Base-by-base conservation (phyloP, 1,284 basidiomycete genomes). In the Trichosporon sp. region DNA sequence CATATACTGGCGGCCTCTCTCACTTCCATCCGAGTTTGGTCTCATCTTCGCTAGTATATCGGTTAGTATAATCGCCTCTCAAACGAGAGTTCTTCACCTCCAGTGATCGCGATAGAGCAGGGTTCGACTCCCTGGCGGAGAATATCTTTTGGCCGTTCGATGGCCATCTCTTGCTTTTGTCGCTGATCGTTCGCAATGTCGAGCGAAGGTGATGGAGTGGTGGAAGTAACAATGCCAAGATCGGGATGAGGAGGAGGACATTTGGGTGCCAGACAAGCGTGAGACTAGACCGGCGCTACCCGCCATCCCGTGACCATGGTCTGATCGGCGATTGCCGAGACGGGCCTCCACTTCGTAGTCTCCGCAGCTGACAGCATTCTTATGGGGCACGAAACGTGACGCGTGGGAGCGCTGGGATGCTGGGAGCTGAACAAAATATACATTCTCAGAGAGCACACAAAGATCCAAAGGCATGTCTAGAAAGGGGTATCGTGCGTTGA, bases 11-110 rank as follows among this genome's bases (percentile, higher is more conserved):
- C 26, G 26, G 26, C 26, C 26, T 26, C 26, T 26, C 26, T 26
- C 26, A 26, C 26, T 26, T 26, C 26, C 26, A 26, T 26, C 26
- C 26, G 26, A 26, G 26, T 26, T 26, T 26, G 1, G 26, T 26
- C 26, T 26, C 48, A 7, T 63, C 59, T 63, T 63, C 59, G 59
- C 59, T 63, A 63, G 59, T 63, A 63, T 63, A 63, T 63, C 59
- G 59, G 59, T 63, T 63, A 63, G 59, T 63, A 63, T 63, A 63
- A 63, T 37, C 59, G 59, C 59, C 59, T 63, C 59, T 63, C 59
- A 63, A 35, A 14, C 35, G 59, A 37, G 59, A 37, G 59, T 37
- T 61, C 4, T 16, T 40, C 35, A 40, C 8, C 12, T 21, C 1
- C 4, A n/a, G 31, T 35, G 31, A 37, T 63, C 59, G 59, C 59